Conservation (phyloP, 228 moss, liverwort and hornwort species). For the Sphagnum fallax region DNA sequence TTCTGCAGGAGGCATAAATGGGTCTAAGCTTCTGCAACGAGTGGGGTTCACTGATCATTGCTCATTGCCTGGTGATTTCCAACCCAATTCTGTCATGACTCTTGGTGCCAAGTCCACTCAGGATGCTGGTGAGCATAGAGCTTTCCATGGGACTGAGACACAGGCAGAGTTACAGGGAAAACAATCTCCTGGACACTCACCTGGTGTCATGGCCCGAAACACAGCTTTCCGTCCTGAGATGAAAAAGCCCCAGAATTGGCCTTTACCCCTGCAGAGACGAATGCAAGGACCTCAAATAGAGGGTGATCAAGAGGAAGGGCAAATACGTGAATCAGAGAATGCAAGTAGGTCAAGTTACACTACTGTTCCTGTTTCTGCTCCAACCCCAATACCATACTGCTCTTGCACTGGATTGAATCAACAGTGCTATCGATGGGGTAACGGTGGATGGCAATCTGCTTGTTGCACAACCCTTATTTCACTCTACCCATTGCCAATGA, state of each 20-base stretch:
- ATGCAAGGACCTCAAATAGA: constrained; percentile 13
- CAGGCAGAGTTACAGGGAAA: constrained; percentile 52
- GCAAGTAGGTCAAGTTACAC: constrained; percentile 20
- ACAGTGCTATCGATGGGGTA: constrained; percentile 91
- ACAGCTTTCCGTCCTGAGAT: constrained; percentile 7
- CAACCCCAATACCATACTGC: constrained; percentile 70
- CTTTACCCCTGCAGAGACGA: constrained; percentile 24
- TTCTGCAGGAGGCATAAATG: constrained; percentile 22
- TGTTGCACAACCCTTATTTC: constrained; percentile 89
- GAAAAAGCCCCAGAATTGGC: constrained; percentile 39
- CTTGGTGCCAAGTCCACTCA: constrained; percentile 31
- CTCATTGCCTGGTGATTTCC: constrained; percentile 43
- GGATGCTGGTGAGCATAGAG: constrained; percentile 38
- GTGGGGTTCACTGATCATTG: constrained; percentile 42
- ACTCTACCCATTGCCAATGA: constrained; percentile 84
- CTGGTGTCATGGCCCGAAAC: constrained; percentile 29
- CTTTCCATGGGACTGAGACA: constrained; percentile 37
- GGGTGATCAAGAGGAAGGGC: constrained; percentile 17
- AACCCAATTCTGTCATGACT: constrained; percentile 12
- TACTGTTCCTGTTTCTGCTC: constrained; percentile 16
- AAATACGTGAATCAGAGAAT: constrained; percentile 13
- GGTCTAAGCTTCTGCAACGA: constrained; percentile 49
- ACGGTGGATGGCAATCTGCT: constrained; percentile 93
- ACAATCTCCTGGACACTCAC: constrained; percentile 21
- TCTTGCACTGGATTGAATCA: constrained; percentile 90